Conservation (phyloP, 2,329 filamentous ascomycete genomes). For the Lachnellula hyalina region DNA sequence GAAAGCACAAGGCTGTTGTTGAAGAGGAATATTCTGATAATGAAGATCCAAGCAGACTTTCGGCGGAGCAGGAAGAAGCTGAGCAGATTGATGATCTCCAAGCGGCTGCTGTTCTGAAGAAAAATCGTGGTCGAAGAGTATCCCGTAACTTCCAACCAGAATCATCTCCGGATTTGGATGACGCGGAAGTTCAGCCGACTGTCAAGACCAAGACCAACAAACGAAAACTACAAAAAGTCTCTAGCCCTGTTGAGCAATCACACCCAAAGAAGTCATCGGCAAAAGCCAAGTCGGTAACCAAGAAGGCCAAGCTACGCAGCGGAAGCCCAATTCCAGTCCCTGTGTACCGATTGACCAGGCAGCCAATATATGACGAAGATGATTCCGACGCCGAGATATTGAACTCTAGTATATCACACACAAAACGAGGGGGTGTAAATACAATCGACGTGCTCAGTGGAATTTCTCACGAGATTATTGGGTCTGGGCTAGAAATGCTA, state of each 20-base stretch:
- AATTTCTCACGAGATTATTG: constrained; percentile 56
- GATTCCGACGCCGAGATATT: constrained; percentile 42
- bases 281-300: constrained; percentile 19
- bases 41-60: constrained; percentile 20
- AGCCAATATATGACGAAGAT: constrained; percentile 36
- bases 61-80: constrained; percentile 27
- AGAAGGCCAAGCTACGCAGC: constrained; percentile 24
- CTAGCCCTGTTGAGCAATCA: constrained; percentile 19
- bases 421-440: constrained; percentile 51
- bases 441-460: constrained; percentile 57
- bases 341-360: constrained; percentile 55
- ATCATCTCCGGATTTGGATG: constrained; percentile 36
- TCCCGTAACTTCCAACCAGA: constrained; percentile 15
- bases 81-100: constrained; percentile 32
- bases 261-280: constrained; percentile 14
- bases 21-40: constrained; percentile 4
- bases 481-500: constrained; percentile 44
- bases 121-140: constrained; percentile 36
- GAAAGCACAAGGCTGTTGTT: constrained; percentile 11
- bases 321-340: constrained; percentile 52
- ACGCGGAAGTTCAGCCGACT: constrained; percentile 32
- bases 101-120: constrained; percentile 31
- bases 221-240: constrained; percentile 5
- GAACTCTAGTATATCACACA: constrained; percentile 47
- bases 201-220: constrained; percentile 10